Percentiles rank a stretch among this genome's conserved stretches.
Evolutionary conservation across 2,329 filamentous ascomycete genomes (phyloP).

Genomic region (Cladophialophora immunda): DNA sequence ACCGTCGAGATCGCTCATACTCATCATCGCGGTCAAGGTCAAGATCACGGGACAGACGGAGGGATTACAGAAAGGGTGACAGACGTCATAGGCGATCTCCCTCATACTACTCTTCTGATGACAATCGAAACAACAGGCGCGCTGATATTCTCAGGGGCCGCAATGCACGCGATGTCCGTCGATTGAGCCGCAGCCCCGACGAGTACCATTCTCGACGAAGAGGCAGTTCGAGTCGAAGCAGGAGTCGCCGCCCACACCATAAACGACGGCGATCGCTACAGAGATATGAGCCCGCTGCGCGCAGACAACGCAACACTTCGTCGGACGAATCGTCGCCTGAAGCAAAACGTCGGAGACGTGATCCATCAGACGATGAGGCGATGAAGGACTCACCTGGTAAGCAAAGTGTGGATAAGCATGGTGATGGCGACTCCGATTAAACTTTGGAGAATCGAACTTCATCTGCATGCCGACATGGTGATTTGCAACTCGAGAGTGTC

Average conservation of each 20-base stretch:
- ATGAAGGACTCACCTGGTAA: slow-evolving; percentile 18
- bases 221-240: slow-evolving; percentile 44
- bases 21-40: slow-evolving; percentile 50
- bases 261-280: slow-evolving; percentile 56
- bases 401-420: slow-evolving; percentile 23
- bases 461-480: background rate
- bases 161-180: slow-evolving; percentile 53
- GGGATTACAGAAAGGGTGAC: slow-evolving; percentile 41
- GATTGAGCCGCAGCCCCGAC: slow-evolving; percentile 51
- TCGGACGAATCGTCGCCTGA: slow-evolving; percentile 51
- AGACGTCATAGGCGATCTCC: slow-evolving; percentile 55
- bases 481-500: background rate
- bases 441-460: background rate
- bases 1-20: slow-evolving; percentile 46
- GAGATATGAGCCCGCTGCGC: slow-evolving; percentile 54
- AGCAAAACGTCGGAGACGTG: slow-evolving; percentile 53
- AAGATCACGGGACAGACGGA: slow-evolving; percentile 47
- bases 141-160: slow-evolving; percentile 61
- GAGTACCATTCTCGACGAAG: slow-evolving; percentile 45
- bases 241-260: slow-evolving; percentile 45
- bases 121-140: slow-evolving; percentile 53
- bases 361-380: slow-evolving; percentile 40
- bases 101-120: slow-evolving; percentile 51
- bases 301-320: slow-evolving; percentile 53
- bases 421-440: slow-evolving; percentile 44